phyloP scores from a whole-genome alignment of 495 filamentous ascomycete genomes.

The Penicillium fimorum region DNA sequence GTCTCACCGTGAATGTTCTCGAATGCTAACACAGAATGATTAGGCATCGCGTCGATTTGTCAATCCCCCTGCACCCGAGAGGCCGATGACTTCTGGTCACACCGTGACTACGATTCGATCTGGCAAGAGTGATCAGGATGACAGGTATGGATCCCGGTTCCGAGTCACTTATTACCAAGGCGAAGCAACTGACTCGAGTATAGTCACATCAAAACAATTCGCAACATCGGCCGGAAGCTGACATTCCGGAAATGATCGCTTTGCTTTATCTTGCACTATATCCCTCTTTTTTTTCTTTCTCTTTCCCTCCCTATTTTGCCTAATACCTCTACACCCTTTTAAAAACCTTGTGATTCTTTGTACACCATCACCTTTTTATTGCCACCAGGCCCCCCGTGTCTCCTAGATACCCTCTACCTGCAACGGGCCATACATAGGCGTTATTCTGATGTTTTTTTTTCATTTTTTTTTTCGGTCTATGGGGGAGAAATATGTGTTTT shows the following conservation, averaged over 20 bases:
- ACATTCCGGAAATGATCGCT: slow-evolving; percentile 28
- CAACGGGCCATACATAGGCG: slow-evolving; percentile 33
- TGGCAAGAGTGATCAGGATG: slow-evolving; percentile 36
- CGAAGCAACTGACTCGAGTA: slow-evolving; percentile 6
- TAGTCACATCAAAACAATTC: slow-evolving; percentile 40
- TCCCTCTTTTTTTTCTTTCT: not conserved
- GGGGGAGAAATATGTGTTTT: slow-evolving; percentile 8
- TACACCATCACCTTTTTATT: slow-evolving; percentile 7
- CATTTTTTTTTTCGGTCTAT: slow-evolving; percentile 2
- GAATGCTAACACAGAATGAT: slow-evolving; percentile 20
- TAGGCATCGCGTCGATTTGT: slow-evolving; percentile 43
- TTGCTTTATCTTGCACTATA: not conserved
- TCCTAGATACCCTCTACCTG: slow-evolving; percentile 32
- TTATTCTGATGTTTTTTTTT: slow-evolving; percentile 12
- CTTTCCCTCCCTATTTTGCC: not conserved
- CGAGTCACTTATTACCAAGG: not conserved
- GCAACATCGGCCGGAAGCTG: slow-evolving; percentile 44
- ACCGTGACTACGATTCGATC: slow-evolving; percentile 28
- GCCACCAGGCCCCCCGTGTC: slow-evolving; percentile 17
- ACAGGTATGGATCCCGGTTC: slow-evolving; percentile 30
- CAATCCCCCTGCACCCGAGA: slow-evolving; percentile 31
- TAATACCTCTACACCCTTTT: slow-evolving; percentile 7
- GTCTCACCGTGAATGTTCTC: not conserved
- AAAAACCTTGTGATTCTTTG: slow-evolving; percentile 11
- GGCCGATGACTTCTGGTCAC: slow-evolving; percentile 40